Base-by-base conservation (phyloP, 441 rosid species). In the Croton setiger region DNA sequence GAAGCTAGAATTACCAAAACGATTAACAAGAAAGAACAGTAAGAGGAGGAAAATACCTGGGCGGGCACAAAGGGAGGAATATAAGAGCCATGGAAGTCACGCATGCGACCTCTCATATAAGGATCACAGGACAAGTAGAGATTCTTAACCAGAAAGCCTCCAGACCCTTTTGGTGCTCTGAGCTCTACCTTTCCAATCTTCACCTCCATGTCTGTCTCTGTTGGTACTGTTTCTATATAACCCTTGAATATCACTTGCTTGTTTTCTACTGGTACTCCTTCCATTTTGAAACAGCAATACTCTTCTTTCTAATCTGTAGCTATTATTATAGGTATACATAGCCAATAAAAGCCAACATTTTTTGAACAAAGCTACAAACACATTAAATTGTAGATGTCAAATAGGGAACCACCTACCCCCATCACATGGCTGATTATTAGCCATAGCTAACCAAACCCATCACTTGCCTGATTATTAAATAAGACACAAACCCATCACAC, bases 41-140 rank as follows among this genome's bases (percentile, higher is more conserved):
- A 0, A 39, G 5, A 39, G 43, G 43, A 39, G 7, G 43, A 39
- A 0, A 39, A 23, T 55, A 91, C 97, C 86, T 85, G 85, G 76
- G 84, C 85, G 66, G 87, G 89, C 51, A 83, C 69, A 76, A 83
- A 92, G 63, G 94, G 91, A n/a, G 85, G 84, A 21, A 89, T 55
- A 45, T 89, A 70, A 41, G 86, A 79, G 52, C 63, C 72, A 37
- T 53, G 72, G 63, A 59, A 76, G 49, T 77, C 64, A 18, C 85
- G 85, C 88, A 87, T 81, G 13, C 89, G 86, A 52, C 78, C 82
- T 39, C 87, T 75, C 87, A 87, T 80, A 82, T 85, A 87, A 37
- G 92, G 91, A 56, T 87, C 91, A 63, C 91, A 87, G 12, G 91
- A 87, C 43, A 87, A 82, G 74, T 74, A 87, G 27, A 87, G 81